Conservation (phyloP, 768 basidiomycete species). For the Cyathus striatus region DNA sequence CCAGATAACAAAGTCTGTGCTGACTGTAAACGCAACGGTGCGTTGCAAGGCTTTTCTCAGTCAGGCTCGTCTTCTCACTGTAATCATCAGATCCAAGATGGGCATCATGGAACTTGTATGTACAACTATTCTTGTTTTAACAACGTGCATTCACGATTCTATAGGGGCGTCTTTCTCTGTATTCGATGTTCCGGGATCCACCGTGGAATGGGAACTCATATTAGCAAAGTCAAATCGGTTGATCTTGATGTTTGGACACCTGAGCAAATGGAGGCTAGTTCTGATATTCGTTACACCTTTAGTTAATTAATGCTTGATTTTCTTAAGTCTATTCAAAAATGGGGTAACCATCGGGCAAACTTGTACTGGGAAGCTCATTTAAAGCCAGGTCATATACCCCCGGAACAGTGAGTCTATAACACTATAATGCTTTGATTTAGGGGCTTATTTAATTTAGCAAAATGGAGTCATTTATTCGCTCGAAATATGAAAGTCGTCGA, state of each 20-base stretch:
- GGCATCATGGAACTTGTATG: slow-evolving; percentile 96
- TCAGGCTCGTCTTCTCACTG: slow-evolving; percentile 5
- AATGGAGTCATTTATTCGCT: slow-evolving; percentile 96
- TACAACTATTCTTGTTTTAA: slow-evolving; percentile 2
- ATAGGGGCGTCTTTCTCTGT: slow-evolving; percentile 88
- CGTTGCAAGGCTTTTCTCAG: slow-evolving; percentile 16
- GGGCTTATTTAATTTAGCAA: slow-evolving; percentile 56
- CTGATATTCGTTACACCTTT: background rate
- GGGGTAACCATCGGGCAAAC: slow-evolving; percentile 93
- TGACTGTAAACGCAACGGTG: slow-evolving; percentile 96
- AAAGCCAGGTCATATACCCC: slow-evolving; percentile 85
- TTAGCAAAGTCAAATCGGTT: slow-evolving; percentile 94
- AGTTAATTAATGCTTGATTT: background rate
- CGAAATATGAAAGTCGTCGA: slow-evolving; percentile 89
- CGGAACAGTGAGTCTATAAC: slow-evolving; percentile 76
- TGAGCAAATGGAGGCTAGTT: slow-evolving; percentile 88
- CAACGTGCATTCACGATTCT: slow-evolving; percentile 3
- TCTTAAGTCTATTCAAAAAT: slow-evolving; percentile 79
- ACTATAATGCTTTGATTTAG: background rate
- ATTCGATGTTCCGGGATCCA: slow-evolving; percentile 98
- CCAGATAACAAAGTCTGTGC: slow-evolving; percentile 94
- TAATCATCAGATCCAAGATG: slow-evolving; percentile 78
- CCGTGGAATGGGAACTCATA: slow-evolving; percentile 97
- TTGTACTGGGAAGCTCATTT: slow-evolving; percentile 97
- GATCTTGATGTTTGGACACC: slow-evolving; percentile 98